phyloP scores from a whole-genome alignment of 2,329 filamentous ascomycete species.

The Neophaeococcomyces aloes region DNA sequence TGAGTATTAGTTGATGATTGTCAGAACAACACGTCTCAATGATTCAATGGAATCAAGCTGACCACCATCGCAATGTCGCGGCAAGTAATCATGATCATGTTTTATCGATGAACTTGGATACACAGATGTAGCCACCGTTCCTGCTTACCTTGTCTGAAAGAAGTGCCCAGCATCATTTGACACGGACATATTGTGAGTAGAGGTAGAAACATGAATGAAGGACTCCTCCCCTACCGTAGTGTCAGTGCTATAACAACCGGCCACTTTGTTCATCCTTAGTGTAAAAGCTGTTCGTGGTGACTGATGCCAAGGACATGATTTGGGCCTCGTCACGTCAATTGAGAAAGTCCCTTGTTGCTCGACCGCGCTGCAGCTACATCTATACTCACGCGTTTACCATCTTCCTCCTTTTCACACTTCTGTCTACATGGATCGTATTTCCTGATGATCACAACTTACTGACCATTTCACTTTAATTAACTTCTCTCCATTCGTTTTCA shows the following conservation, averaged over 20 bases:
- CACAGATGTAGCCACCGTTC: too few relatives aligned
- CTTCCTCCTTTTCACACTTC: background rate
- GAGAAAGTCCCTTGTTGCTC: background rate
- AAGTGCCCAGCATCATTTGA: slow-evolving; percentile 69
- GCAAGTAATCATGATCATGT: too few relatives aligned
- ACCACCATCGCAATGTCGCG: slow-evolving; percentile 8
- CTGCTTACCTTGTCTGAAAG: slow-evolving; percentile 77
- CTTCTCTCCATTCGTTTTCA: slow-evolving; percentile 20
- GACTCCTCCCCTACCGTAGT: too few relatives aligned
- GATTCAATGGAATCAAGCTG: too few relatives aligned
- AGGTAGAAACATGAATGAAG: too few relatives aligned
- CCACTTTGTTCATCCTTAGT: too few relatives aligned
- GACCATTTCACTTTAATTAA: slow-evolving; percentile 20
- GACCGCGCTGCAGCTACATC: background rate
- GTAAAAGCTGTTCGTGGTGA: too few relatives aligned
- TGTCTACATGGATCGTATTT: background rate
- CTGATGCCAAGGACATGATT: slow-evolving; percentile 2
- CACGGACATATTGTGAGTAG: slow-evolving; percentile 44
- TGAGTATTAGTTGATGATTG: slow-evolving; percentile 23
- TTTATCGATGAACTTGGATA: too few relatives aligned
- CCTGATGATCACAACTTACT: slow-evolving; percentile 10
- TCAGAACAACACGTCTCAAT: slow-evolving; percentile 11
- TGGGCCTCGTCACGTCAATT: slow-evolving; percentile 3
- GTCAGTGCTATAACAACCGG: too few relatives aligned
- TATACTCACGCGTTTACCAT: background rate